These are phyloP conservation scores for Ceratocystis huliohia DNA, from an alignment of 2,329 filamentous ascomycete genomes.

Conservation along the genomic window DNA sequence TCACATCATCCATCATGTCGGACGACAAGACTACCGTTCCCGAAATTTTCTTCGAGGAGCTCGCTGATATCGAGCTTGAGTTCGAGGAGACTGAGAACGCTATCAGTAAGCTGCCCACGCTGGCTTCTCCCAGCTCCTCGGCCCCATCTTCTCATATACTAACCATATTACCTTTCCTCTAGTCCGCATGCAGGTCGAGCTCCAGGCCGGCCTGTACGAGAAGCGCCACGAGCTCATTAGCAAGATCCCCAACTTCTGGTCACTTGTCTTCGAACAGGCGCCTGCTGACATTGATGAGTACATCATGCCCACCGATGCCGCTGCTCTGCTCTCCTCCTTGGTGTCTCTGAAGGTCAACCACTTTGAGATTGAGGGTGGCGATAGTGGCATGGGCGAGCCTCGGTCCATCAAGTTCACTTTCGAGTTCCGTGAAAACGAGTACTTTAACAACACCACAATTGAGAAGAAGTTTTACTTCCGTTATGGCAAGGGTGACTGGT, in stretches of 20 bases:
- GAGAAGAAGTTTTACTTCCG: slow-evolving; percentile 92
- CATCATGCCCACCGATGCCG: slow-evolving; percentile 69
- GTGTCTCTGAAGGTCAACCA: slow-evolving; percentile 58
- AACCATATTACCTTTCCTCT: slow-evolving; percentile 20
- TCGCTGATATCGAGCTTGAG: slow-evolving; percentile 67
- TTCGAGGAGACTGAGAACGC: slow-evolving; percentile 75
- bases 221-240: slow-evolving; percentile 59
- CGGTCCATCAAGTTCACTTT: slow-evolving; percentile 67
- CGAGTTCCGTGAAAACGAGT: slow-evolving; percentile 68
- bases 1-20: slow-evolving; percentile 27
- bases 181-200: slow-evolving; percentile 62
- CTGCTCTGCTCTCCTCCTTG: slow-evolving; percentile 56
- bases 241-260: slow-evolving; percentile 81
- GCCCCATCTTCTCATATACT: slow-evolving; percentile 12
- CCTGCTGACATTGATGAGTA: slow-evolving; percentile 78
- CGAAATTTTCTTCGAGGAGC: slow-evolving; percentile 55
- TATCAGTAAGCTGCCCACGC: slow-evolving; percentile 49
- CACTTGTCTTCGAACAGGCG: slow-evolving; percentile 79
- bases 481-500: slow-evolving; percentile 51
- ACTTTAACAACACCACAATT: slow-evolving; percentile 63
- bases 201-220: slow-evolving; percentile 59
- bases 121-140: slow-evolving; percentile 11
- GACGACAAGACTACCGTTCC: slow-evolving; percentile 23
- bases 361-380: slow-evolving; percentile 55
- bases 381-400: slow-evolving; percentile 54